Evolutionary conservation across 257 asterid genomes (phyloP).

Genomic region (Thymus mandschuricus): DNA sequence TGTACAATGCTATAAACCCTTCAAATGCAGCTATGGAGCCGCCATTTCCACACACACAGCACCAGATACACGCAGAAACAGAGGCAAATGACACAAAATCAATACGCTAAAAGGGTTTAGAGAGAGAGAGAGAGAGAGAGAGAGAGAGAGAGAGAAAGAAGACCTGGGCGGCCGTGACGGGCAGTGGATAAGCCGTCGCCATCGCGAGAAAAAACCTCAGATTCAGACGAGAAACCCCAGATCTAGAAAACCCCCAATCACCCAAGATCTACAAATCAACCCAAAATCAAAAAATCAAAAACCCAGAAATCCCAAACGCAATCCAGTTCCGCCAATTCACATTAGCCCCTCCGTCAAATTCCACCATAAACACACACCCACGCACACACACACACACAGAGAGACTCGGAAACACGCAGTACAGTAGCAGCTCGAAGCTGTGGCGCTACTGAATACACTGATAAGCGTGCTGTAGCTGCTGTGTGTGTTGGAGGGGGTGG

Average conservation of each 20-base stretch:
- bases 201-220: conserved; percentile 40
- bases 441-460: conserved; percentile 36
- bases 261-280: conserved; percentile 49
- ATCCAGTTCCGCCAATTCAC: conserved; percentile 41
- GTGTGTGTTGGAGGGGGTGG: conserved; percentile 28
- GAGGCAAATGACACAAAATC: not conserved
- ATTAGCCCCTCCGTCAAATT: conserved; percentile 32
- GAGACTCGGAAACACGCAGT: not conserved
- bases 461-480: conserved; percentile 23
- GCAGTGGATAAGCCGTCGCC: conserved; percentile 76
- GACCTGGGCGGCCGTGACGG: conserved; percentile 91
- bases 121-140: no score
- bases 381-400: no score
- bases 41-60: conserved; percentile 25
- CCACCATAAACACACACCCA: conserved; percentile 14
- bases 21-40: conserved; percentile 29
- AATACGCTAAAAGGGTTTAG: conserved; percentile 17
- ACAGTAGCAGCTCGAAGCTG: conserved; percentile 10
- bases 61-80: conserved; percentile 12
- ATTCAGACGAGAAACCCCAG: conserved; percentile 54
- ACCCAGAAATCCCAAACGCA: conserved; percentile 22
- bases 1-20: conserved; percentile 13
- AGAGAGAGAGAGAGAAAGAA: no score
- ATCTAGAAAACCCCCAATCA: conserved; percentile 55
- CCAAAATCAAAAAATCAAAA: not conserved